Percentiles rank a stretch among this genome's conserved stretches.
These are phyloP conservation scores for Closterium sp. DNA, from an alignment of 139 green algal genomes.

Conservation along the genomic window DNA sequence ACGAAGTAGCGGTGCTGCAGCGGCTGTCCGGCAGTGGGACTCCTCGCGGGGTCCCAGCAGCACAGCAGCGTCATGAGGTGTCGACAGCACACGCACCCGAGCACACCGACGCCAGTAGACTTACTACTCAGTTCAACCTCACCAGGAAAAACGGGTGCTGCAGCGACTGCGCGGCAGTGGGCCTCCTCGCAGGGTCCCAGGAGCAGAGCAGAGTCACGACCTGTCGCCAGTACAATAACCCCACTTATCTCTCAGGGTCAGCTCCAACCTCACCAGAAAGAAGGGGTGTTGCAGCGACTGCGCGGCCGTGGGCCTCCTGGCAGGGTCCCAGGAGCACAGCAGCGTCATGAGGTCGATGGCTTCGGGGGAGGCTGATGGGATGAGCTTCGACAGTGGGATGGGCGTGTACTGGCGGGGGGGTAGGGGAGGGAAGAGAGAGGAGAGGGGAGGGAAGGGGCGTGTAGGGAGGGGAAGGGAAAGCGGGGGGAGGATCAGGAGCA, in stretches of 20 bases:
- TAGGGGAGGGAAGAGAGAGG: no score
- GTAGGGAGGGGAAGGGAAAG: no score
- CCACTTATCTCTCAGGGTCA: no score
- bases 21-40: constrained; percentile 77
- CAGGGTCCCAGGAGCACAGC: constrained; percentile 68
- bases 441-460: background rate
- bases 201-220: background rate
- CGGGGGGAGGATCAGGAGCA: no score
- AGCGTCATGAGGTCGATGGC: constrained; percentile 82
- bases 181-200: constrained; percentile 77
- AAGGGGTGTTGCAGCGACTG: constrained; percentile 75
- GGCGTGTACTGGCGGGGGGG: constrained; percentile 3
- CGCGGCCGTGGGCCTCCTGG: constrained; percentile 74
- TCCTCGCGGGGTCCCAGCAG: constrained; percentile 71
- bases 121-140: no score
- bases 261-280: no score
- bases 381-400: constrained; percentile 61
- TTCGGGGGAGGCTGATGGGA: constrained; percentile 74
- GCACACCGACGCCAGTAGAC: no score
- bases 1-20: constrained; percentile 67
- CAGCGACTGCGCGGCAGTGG: constrained; percentile 78
- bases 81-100: no score
- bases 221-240: no score
- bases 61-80: background rate
- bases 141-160: constrained; percentile 60